A percentile compares a stretch with the other conserved stretches of the same genome.
phyloP scores from a whole-genome alignment of 495 filamentous ascomycete genomes.

The Penicillium ochrochloron region DNA sequence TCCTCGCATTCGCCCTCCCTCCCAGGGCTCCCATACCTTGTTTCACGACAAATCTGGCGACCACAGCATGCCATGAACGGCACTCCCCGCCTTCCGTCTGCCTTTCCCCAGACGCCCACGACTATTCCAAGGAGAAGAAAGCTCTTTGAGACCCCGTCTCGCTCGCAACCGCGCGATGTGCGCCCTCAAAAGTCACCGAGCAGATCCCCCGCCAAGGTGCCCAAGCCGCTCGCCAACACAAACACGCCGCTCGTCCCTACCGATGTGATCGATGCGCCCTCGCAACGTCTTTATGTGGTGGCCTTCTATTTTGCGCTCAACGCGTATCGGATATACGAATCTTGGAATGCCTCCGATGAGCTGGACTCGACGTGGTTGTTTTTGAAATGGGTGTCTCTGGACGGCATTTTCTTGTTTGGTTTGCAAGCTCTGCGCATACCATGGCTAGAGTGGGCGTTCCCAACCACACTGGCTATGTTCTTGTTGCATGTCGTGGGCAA shows the following conservation, averaged over 20 bases:
- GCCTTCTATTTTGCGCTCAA: slow-evolving; percentile 72
- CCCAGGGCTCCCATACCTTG: slow-evolving; percentile 13
- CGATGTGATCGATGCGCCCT: slow-evolving; percentile 78
- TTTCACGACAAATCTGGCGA: slow-evolving; percentile 24
- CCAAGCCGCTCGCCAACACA: slow-evolving; percentile 31
- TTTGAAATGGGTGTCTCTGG: slow-evolving; percentile 88
- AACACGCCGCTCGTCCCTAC: slow-evolving; percentile 72
- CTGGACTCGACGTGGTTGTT: slow-evolving; percentile 83
- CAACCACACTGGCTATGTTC: slow-evolving; percentile 68
- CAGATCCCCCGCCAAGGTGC: slow-evolving; percentile 34
- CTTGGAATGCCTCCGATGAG: slow-evolving; percentile 74
- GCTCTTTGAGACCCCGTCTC: slow-evolving; percentile 39
- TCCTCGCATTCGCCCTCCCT: neutral
- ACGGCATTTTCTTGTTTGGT: slow-evolving; percentile 81
- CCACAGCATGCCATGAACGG: slow-evolving; percentile 70
- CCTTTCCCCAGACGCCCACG: slow-evolving; percentile 68
- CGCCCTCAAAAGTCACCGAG: slow-evolving; percentile 23
- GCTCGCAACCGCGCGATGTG: slow-evolving; percentile 34
- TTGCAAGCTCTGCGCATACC: slow-evolving; percentile 86
- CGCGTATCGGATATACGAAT: slow-evolving; percentile 85
- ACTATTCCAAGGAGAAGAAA: slow-evolving; percentile 42
- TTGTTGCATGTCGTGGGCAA: slow-evolving; percentile 71
- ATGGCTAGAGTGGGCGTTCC: slow-evolving; percentile 88
- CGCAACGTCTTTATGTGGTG: slow-evolving; percentile 84
- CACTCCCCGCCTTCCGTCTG: slow-evolving; percentile 74